Conservation (phyloP, 2,329 filamentous ascomycete genomes). For the Neofusicoccum sp. region DNA sequence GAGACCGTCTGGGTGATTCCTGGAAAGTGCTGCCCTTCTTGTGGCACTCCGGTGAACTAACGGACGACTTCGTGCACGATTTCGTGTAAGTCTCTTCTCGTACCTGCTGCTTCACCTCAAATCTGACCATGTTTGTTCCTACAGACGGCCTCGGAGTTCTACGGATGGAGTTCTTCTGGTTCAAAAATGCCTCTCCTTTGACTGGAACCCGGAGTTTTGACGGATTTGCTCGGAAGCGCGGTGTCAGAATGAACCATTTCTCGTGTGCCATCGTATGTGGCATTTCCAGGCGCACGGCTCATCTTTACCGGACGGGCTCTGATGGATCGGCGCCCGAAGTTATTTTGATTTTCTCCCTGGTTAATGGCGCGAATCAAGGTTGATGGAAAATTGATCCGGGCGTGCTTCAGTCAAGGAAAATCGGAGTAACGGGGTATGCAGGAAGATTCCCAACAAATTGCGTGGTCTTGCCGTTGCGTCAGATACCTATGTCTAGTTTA, state of each 20-base stretch:
- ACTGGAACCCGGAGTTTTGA: background rate
- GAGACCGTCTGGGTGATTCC: constrained; percentile 42
- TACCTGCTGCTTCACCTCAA: background rate
- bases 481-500: background rate
- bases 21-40: constrained; percentile 39
- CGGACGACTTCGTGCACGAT: background rate
- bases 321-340: constrained; percentile 8
- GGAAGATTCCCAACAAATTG: background rate
- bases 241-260: constrained; percentile 9
- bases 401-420: constrained; percentile 14
- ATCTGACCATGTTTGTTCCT: background rate
- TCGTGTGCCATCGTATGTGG: background rate
- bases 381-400: constrained; percentile 4
- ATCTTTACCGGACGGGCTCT: constrained; percentile 3
- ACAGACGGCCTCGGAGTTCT: constrained; percentile 10
- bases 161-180: constrained; percentile 5
- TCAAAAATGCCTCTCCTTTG: background rate
- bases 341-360: constrained; percentile 12
- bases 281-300: constrained; percentile 6
- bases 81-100: background rate
- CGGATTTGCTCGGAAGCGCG: background rate
- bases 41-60: constrained; percentile 40
- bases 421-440: constrained; percentile 10
- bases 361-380: constrained; percentile 10
- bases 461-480: constrained; percentile 5